Conservation (phyloP, 2,329 filamentous ascomycete species). For the Cordyceps farinosa region DNA sequence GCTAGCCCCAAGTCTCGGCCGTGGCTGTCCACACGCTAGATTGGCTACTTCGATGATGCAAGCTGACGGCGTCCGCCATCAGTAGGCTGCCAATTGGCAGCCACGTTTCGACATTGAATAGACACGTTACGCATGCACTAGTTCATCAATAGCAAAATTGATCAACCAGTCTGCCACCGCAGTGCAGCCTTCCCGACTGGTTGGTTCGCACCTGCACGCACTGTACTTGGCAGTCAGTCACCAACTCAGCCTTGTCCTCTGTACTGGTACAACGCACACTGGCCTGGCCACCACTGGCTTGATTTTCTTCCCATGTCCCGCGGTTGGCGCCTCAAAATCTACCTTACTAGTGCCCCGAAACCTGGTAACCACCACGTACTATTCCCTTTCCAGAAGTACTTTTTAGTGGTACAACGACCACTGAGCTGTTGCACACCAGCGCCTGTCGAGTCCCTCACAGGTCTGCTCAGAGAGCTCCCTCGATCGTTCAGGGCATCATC, state of each 20-base stretch:
- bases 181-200: background rate
- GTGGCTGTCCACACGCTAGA: background rate
- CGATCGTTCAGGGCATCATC: background rate
- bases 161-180: background rate
- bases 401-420: background rate
- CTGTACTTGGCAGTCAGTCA: background rate
- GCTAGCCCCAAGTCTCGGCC: background rate
- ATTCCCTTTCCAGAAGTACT: background rate
- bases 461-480: background rate
- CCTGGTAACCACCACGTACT: background rate
- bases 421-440: background rate
- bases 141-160: background rate
- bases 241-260: no score
- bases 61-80: background rate
- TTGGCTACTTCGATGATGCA: background rate
- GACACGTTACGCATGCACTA: background rate
- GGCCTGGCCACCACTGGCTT: background rate
- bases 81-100: background rate
- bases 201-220: background rate
- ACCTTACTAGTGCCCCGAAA: background rate
- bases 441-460: background rate
- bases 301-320: background rate
- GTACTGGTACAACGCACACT: background rate
- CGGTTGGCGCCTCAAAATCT: constrained; percentile 8
- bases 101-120: background rate